Conservation (phyloP, 352 stramenopile species). For the Plasmopara muralis region DNA sequence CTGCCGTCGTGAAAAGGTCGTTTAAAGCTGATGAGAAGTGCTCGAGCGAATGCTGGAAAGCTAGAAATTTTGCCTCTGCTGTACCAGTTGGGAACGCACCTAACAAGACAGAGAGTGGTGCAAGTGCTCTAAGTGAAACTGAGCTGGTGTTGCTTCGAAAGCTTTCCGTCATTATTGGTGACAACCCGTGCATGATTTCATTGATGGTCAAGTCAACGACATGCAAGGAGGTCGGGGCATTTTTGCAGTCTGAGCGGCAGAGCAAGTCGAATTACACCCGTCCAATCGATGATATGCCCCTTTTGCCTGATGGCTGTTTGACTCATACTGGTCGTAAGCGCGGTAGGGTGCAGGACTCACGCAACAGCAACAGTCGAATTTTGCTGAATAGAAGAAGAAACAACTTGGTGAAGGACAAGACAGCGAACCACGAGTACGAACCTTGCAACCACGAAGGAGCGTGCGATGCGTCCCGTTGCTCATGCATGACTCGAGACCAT, state of each 20-base stretch:
- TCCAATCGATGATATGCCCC: conserved; percentile 25
- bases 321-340: conserved; percentile 42
- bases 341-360: conserved; percentile 13
- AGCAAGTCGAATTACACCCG: conserved; percentile 16
- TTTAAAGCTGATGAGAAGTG: conserved; percentile 24
- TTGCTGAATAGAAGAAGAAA: conserved; percentile 57
- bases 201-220: conserved; percentile 46
- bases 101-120: conserved; percentile 5
- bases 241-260: conserved; percentile 39
- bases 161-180: conserved; percentile 42
- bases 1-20: conserved; percentile 38
- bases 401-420: conserved; percentile 55
- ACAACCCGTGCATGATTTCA: conserved; percentile 64
- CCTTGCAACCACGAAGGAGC: conserved; percentile 71
- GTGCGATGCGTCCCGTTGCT: conserved; percentile 47
- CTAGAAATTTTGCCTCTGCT: neutral
- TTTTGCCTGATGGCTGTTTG: conserved; percentile 34
- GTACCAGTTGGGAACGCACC: neutral
- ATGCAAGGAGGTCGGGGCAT: conserved; percentile 49
- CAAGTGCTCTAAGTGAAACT: conserved; percentile 12
- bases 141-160: conserved; percentile 58
- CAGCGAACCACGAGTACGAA: conserved; percentile 66
- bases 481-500: conserved; percentile 72
- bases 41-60: conserved; percentile 41
- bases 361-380: conserved; percentile 56